phyloP scores from a whole-genome alignment of 805 yeast species.

The Metschnikowia matae region DNA sequence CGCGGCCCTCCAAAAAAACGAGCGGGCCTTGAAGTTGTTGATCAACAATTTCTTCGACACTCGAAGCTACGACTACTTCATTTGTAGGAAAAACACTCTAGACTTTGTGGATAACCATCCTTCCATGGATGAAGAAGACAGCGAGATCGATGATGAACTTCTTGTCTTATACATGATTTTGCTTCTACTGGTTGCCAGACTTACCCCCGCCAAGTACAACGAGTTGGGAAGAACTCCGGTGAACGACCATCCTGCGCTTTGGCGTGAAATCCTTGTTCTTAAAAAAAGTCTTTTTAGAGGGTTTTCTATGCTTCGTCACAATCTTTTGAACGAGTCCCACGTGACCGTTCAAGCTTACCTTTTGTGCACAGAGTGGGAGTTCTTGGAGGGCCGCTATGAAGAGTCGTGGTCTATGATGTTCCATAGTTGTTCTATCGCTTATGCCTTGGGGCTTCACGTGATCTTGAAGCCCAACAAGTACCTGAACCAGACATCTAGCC shows the following conservation, averaged over 20 bases:
- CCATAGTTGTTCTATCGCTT: constrained; percentile 46
- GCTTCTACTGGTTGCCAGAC: constrained; percentile 35
- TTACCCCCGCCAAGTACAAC: constrained; percentile 28
- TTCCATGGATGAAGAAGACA: constrained; percentile 27
- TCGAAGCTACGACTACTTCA: constrained; percentile 37
- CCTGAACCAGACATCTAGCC: not conserved
- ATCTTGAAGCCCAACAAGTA: constrained; percentile 21
- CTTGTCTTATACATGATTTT: constrained; percentile 43
- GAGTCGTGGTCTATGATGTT: constrained; percentile 51
- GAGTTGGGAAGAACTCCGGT: constrained; percentile 7
- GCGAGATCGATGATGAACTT: constrained; percentile 50
- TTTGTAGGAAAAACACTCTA: constrained; percentile 30
- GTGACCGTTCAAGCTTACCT: constrained; percentile 48
- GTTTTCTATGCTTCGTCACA: constrained; percentile 44
- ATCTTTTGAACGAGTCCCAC: constrained; percentile 44
- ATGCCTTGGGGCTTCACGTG: constrained; percentile 50
- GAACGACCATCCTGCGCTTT: constrained; percentile 17
- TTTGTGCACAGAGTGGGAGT: constrained; percentile 49
- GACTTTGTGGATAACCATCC: constrained; percentile 37
- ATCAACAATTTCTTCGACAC: constrained; percentile 41
- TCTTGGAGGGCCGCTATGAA: constrained; percentile 46
- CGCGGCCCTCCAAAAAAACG: constrained; percentile 21
- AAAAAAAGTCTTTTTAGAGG: constrained; percentile 32
- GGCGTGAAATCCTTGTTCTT: constrained; percentile 17
- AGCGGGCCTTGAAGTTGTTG: constrained; percentile 28